A percentile compares a stretch with the other conserved stretches of the same genome.
Evolutionary conservation across 345 rosid genomes (phyloP).

Genomic region (Arabis hirsuta): DNA sequence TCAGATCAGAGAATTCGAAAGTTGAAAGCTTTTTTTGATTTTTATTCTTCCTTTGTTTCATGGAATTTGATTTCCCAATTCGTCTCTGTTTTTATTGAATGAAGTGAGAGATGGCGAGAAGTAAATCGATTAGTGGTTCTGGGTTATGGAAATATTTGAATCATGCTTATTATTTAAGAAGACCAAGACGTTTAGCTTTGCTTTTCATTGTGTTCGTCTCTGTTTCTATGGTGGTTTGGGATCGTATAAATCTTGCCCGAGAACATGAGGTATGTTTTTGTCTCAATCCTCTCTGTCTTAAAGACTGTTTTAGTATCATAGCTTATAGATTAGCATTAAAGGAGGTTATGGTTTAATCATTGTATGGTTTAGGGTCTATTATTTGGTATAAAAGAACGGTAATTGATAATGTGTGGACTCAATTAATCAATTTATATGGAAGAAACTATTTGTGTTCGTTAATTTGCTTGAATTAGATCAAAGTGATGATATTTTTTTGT

Average conservation of each 20-base stretch:
- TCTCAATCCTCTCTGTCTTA: slow-evolving; percentile 3
- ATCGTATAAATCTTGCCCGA: slow-evolving; percentile 77
- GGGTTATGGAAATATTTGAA: slow-evolving; percentile 61
- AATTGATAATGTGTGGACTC: too few relatives aligned
- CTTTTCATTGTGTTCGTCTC: slow-evolving; percentile 70
- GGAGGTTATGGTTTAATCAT: too few relatives aligned
- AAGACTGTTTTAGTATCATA: not conserved
- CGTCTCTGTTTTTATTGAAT: slow-evolving; percentile 37
- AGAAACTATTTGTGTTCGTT: slow-evolving; percentile 1
- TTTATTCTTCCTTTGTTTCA: slow-evolving; percentile 31
- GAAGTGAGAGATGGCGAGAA: slow-evolving; percentile 40
- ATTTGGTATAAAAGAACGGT: too few relatives aligned
- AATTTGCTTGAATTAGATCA: not conserved
- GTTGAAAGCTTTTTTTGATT: slow-evolving; percentile 18
- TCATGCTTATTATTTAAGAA: slow-evolving; percentile 72
- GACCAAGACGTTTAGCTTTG: slow-evolving; percentile 75
- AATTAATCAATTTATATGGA: not conserved
- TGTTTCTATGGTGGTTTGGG: slow-evolving; percentile 72
- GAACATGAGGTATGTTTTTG: slow-evolving; percentile 64
- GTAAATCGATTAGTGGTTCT: slow-evolving; percentile 39
- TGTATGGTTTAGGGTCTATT: too few relatives aligned
- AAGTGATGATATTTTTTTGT: slow-evolving; percentile 11
- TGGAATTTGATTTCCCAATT: slow-evolving; percentile 36
- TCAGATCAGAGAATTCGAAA: slow-evolving; percentile 33
- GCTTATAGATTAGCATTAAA: not conserved